Evolutionary conservation across 129 eudicot genomes (phyloP).

Genomic region (Flaveria trinervia): DNA sequence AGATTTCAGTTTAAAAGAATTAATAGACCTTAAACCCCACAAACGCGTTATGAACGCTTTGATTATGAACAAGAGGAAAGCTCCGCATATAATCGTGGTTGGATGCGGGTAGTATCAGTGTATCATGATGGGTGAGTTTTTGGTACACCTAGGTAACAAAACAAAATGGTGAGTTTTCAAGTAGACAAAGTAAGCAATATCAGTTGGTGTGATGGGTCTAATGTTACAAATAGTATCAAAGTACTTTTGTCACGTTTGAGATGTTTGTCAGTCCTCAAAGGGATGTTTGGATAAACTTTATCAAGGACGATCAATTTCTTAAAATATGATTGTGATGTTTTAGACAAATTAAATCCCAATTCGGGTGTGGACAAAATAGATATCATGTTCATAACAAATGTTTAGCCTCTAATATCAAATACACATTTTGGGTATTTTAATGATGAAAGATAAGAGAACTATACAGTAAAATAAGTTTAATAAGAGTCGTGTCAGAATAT

Average conservation of each 20-base stretch:
- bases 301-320: not conserved
- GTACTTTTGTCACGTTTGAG: not conserved
- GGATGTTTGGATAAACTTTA: not conserved
- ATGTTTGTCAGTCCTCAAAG: not conserved
- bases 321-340: not conserved
- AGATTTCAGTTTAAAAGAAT: not conserved
- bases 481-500: too few relatives aligned
- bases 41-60: too few relatives aligned
- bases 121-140: not conserved
- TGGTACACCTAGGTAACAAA: not conserved
- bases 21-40: not conserved
- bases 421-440: not conserved
- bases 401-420: not conserved
- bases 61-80: not conserved
- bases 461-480: not conserved
- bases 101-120: too few relatives aligned
- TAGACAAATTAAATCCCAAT: not conserved
- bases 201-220: not conserved
- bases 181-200: not conserved
- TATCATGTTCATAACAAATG: too few relatives aligned
- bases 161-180: not conserved
- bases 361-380: not conserved
- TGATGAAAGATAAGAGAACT: not conserved
- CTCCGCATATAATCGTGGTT: too few relatives aligned
- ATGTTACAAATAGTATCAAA: not conserved